Evolutionary conservation across 2,329 filamentous ascomycete genomes (phyloP).

Genomic region (Cercospora brassicicola): DNA sequence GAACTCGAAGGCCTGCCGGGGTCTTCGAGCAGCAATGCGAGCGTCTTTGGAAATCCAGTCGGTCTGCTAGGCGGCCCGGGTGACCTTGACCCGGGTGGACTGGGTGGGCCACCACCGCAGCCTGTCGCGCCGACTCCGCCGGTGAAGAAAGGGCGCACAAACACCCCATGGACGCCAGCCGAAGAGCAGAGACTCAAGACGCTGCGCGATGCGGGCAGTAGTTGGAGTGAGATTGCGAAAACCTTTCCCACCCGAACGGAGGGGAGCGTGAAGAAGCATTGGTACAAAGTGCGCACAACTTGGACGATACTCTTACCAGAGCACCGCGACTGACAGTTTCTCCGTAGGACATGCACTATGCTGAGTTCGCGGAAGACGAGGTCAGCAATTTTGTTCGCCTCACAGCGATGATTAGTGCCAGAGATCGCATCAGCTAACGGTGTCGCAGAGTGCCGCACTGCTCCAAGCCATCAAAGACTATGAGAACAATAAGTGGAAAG

Average conservation of each 20-base stretch:
- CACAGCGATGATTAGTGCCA: conserved; percentile 31
- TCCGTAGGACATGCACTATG: conserved; percentile 93
- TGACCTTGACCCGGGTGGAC: conserved; percentile 21
- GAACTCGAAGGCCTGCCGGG: conserved; percentile 36
- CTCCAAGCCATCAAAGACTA: conserved; percentile 97
- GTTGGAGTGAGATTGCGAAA: conserved; percentile 98
- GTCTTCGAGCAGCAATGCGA: conserved; percentile 35
- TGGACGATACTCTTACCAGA: neutral
- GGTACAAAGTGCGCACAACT: conserved; percentile 76
- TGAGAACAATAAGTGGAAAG: conserved; percentile 98
- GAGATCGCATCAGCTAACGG: conserved; percentile 27
- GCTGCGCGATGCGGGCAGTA: conserved; percentile 89
- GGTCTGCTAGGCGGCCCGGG: conserved; percentile 30
- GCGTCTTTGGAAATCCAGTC: conserved; percentile 33
- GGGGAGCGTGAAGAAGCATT: conserved; percentile 98
- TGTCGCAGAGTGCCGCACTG: conserved; percentile 68
- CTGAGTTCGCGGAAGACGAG: conserved; percentile 96
- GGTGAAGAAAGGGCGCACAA: conserved; percentile 93
- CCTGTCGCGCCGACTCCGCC: conserved; percentile 49
- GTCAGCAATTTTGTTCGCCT: conserved; percentile 57
- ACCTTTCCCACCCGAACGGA: conserved; percentile 93
- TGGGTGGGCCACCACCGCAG: conserved; percentile 34
- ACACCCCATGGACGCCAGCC: conserved; percentile 94
- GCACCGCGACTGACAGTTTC: conserved; percentile 7
- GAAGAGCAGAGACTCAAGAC: conserved; percentile 90